A percentile compares a stretch with the other conserved stretches of the same genome.
phyloP scores from a whole-genome alignment of 768 basidiomycete species.

The Rhizopogon roseolus region DNA sequence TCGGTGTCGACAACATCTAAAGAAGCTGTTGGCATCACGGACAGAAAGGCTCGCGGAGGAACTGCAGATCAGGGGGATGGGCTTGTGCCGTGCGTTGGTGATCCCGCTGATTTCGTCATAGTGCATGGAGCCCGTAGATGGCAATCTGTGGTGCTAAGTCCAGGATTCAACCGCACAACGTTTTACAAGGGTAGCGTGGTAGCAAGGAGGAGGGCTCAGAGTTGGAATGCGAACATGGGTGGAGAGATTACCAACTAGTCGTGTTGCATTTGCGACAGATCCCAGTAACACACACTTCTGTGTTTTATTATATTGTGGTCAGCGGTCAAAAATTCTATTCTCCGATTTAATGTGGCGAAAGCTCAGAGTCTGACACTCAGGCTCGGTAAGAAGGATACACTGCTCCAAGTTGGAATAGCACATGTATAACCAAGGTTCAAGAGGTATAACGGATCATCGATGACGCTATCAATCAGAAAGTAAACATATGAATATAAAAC shows the following conservation, averaged over 20 bases:
- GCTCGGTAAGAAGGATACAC: background rate
- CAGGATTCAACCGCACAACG: constrained; percentile 26
- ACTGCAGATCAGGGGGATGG: background rate
- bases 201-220: constrained; percentile 11
- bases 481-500: background rate
- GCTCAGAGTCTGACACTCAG: too few species aligned
- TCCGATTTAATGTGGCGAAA: background rate
- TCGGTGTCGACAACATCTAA: constrained; percentile 51
- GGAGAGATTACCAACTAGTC: background rate
- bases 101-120: constrained; percentile 54
- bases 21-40: constrained; percentile 36
- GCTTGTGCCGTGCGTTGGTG: constrained; percentile 36
- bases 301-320: too few species aligned
- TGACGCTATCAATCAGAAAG: background rate
- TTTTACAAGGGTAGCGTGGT: constrained; percentile 12
- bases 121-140: constrained; percentile 43
- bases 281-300: too few species aligned
- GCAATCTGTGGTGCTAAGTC: constrained; percentile 45
- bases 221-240: constrained; percentile 9
- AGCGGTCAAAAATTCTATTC: too few species aligned
- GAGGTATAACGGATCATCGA: background rate
- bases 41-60: constrained; percentile 15
- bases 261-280: background rate
- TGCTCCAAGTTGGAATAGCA: background rate
- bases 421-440: background rate